A percentile compares a stretch with the other conserved stretches of the same genome.
These are phyloP conservation scores for Arthrobotrys iridis DNA, from an alignment of 2,329 filamentous ascomycete genomes.

Conservation along the genomic window DNA sequence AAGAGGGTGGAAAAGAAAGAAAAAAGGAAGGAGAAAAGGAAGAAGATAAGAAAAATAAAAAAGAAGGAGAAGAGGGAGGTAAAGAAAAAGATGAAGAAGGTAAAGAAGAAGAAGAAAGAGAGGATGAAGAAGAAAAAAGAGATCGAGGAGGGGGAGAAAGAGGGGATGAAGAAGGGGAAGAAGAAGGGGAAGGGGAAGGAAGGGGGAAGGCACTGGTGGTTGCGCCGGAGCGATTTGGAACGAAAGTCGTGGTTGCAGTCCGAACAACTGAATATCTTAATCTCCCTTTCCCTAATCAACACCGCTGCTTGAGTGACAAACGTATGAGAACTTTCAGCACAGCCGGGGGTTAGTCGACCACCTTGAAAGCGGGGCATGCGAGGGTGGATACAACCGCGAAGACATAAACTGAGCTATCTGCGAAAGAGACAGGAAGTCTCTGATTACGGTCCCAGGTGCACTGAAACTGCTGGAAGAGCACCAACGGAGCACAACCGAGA, in stretches of 20 bases:
- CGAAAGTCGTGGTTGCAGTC: no score
- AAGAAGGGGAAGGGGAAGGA: neutral
- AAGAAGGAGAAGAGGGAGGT: no score
- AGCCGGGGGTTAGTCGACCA: neutral
- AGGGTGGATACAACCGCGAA: neutral
- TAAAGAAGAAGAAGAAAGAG: no score
- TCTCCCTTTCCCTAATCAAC: no score
- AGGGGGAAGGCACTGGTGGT: no score
- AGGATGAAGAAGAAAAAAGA: no score
- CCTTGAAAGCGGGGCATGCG: slow-evolving; percentile 13
- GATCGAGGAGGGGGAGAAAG: no score
- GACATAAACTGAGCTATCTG: neutral
- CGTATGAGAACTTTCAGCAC: neutral
- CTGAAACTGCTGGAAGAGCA: neutral
- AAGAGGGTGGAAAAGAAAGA: no score
- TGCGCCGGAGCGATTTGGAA: no score
- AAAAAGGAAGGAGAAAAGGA: no score
- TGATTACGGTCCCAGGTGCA: slow-evolving; percentile 13
- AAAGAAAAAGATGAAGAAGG: no score
- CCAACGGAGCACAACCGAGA: neutral
- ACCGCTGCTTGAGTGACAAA: neutral
- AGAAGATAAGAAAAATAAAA: neutral
- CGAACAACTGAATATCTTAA: no score
- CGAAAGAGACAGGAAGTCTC: slow-evolving; percentile 2
- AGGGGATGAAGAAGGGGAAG: neutral